Base-by-base conservation (phyloP, 331 rosid genomes). In the Pyrus hybrid region DNA sequence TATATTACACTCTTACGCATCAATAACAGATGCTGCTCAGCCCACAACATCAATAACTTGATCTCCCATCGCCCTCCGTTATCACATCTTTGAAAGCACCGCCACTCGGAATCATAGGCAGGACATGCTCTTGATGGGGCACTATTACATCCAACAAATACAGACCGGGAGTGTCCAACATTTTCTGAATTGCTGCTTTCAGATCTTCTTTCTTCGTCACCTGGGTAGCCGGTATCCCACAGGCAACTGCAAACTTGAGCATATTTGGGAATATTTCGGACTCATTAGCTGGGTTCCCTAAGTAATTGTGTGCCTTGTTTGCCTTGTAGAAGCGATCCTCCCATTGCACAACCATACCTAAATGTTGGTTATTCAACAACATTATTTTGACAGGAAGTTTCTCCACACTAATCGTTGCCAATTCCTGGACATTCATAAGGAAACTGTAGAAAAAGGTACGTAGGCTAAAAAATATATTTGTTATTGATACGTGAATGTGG, bases 291-390 rank as follows among this genome's bases (percentile, higher is more conserved):
- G 96, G 97, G 72, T 92, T 73, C 26, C 97, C 97, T 0, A 92
- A 70, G 63, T 88, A 92, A 0, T 94, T 88, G 77, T 88, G 96
- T 77, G 88, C 96, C 68, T 88, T 85, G 72, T 92, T 90, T 0
- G 96, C 83, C 83, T 90, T 92, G 56, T 90, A 92, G 86, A 92
- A 92, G n/a, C 91, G 80, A 70, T 92, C 97, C 87, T 92, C 97
- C 96, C 91, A 92, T 60, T 90, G 97, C 62, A 86, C 82, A 75
- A 90, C 97, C 97, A 92, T 92, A 56, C 97, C 96, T 82, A 92
- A 83, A 74, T 92, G 96, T 69, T 92, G 97, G 41, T 92, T 90
- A 76, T 90, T 92, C 87, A 92, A 61, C 67, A 92, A 13, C 85
- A 90, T 35, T 14, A 92, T 83, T 79, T 92, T 92, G 13, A 92